These are phyloP conservation scores for Boletus edulis DNA, from an alignment of 768 basidiomycete genomes.

Conservation along the genomic window DNA sequence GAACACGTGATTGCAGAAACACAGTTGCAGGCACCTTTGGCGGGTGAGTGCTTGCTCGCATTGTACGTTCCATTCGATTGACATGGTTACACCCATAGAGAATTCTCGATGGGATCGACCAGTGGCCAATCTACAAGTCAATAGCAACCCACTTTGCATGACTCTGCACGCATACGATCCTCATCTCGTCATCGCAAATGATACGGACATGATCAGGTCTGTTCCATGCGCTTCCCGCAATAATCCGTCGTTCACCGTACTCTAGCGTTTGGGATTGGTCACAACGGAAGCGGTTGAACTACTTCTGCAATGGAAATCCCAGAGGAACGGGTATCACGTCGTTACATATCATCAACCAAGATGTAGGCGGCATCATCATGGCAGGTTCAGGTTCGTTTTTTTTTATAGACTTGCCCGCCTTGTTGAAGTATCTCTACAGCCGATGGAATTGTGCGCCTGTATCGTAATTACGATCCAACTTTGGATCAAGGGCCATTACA, in stretches of 20 bases:
- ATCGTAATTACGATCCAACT: slow-evolving; percentile 84
- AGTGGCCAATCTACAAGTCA: slow-evolving; percentile 60
- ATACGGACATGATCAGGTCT: slow-evolving; percentile 82
- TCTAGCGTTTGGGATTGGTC: slow-evolving; percentile 95
- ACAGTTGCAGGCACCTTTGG: slow-evolving; percentile 62
- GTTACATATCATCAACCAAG: slow-evolving; percentile 92
- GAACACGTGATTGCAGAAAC: slow-evolving; percentile 76
- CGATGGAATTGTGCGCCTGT: slow-evolving; percentile 89
- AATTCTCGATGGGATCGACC: slow-evolving; percentile 68
- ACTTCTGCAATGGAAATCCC: slow-evolving; percentile 89
- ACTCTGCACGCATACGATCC: slow-evolving; percentile 92
- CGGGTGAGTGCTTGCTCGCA: slow-evolving; percentile 50
- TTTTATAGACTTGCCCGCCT: background rate
- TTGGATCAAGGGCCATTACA: slow-evolving; percentile 73
- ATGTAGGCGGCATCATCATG: slow-evolving; percentile 86
- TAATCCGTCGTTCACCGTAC: background rate
- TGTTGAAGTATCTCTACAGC: slow-evolving; percentile 44
- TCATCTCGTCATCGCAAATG: slow-evolving; percentile 83
- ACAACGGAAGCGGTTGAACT: slow-evolving; percentile 67
- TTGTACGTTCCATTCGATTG: slow-evolving; percentile 1
- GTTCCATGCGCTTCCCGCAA: slow-evolving; percentile 14
- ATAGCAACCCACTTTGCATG: slow-evolving; percentile 67
- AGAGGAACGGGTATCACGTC: slow-evolving; percentile 82
- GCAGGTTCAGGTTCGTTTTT: slow-evolving; percentile 72
- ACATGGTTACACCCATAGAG: slow-evolving; percentile 38